These are phyloP conservation scores for Cryptococcus deneoformans DNA, from an alignment of 1,284 basidiomycete species.

Conservation along the genomic window DNA sequence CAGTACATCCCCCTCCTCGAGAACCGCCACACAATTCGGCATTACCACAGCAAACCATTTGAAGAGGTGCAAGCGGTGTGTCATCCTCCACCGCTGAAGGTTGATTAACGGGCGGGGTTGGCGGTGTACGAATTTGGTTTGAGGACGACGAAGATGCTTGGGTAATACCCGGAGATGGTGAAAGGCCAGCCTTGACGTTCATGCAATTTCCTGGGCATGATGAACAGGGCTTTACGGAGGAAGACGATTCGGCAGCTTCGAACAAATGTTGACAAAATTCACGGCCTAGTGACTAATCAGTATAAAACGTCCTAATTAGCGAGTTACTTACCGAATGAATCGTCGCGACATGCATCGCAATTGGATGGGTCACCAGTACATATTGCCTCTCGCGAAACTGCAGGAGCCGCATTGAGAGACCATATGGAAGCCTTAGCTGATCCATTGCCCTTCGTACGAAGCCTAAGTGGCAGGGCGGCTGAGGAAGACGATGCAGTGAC, in stretches of 20 bases:
- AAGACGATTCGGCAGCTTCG: conserved; percentile 51
- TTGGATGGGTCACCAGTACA: conserved; percentile 49
- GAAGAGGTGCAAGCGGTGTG: conserved; percentile 23
- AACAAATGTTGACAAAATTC: conserved; percentile 78
- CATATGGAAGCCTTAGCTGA: conserved; percentile 25
- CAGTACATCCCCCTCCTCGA: conserved; percentile 20
- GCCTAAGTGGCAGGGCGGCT: conserved; percentile 13
- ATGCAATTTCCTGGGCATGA: conserved; percentile 33
- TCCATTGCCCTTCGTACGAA: conserved; percentile 10
- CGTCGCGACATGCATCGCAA: conserved; percentile 48
- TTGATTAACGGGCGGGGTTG: neutral
- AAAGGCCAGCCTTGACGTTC: conserved; percentile 20
- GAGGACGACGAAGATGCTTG: conserved; percentile 1
- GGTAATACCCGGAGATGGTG: conserved; percentile 4
- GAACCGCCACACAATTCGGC: conserved; percentile 38
- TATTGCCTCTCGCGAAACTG: conserved; percentile 29
- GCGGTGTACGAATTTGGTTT: conserved; percentile 1
- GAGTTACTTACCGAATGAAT: conserved; percentile 41
- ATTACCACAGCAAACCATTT: conserved; percentile 41
- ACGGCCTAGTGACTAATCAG: conserved; percentile 54
- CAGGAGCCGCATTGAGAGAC: conserved; percentile 23
- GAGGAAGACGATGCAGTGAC: conserved; percentile 5
- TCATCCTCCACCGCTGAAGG: conserved; percentile 1
- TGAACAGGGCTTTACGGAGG: conserved; percentile 18
- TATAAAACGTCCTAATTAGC: neutral